Percentiles rank a stretch among this genome's conserved stretches.
phyloP scores from a whole-genome alignment of 306 rosid genomes.

The Potentilla sterilis region DNA sequence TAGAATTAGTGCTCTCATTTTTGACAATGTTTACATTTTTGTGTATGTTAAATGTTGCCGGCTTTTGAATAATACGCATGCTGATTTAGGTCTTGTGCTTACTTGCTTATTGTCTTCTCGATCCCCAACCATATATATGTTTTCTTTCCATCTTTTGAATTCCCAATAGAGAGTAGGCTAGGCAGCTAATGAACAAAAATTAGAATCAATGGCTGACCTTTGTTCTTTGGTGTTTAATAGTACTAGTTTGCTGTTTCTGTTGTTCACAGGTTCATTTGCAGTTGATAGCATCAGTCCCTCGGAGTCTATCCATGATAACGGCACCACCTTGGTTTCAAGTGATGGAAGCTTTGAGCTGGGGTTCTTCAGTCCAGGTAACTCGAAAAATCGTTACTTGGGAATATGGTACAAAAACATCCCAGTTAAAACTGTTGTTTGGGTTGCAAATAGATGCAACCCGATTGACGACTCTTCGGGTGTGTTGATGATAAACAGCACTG shows the following conservation, averaged over 20 bases:
- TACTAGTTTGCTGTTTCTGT: neutral
- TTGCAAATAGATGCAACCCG: conserved; percentile 49
- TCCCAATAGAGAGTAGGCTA: no score
- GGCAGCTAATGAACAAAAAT: neutral
- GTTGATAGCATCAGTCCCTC: conserved; percentile 28
- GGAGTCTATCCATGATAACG: conserved; percentile 34
- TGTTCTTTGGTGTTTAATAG: neutral
- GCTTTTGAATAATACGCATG: neutral
- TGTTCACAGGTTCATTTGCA: conserved; percentile 20
- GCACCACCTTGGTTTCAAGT: conserved; percentile 38
- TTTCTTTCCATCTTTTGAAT: neutral
- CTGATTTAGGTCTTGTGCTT: neutral
- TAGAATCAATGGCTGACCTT: conserved; percentile 5
- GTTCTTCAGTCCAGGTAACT: conserved; percentile 51
- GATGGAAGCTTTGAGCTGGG: conserved; percentile 46
- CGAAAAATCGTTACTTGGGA: conserved; percentile 39
- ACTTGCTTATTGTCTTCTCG: neutral
- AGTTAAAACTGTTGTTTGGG: conserved; percentile 49
- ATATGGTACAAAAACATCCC: conserved; percentile 44
- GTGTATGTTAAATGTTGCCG: neutral
- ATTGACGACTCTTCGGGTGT: conserved; percentile 37
- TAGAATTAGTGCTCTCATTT: neutral
- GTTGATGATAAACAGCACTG: conserved; percentile 23
- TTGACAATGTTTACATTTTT: neutral
- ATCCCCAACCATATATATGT: neutral